A percentile compares a stretch with the other conserved stretches of the same genome.
Evolutionary conservation across 2,329 filamentous ascomycete species (phyloP).

Genomic region (Chaetothyriales sp.): DNA sequence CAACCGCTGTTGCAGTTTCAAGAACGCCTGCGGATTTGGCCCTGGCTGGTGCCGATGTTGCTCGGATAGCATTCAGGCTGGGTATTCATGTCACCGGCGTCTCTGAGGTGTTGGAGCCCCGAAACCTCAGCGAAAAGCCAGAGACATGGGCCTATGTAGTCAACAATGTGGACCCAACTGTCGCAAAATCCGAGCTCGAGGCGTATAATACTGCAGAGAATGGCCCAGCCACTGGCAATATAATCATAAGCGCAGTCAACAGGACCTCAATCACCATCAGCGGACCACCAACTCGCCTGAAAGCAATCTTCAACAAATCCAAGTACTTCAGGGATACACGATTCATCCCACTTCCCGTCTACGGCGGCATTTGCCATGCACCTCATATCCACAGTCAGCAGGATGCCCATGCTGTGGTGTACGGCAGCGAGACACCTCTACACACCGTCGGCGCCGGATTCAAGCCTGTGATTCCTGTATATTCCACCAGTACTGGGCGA

Average conservation of each 20-base stretch:
- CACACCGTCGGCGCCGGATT: no score
- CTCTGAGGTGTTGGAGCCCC: conserved; percentile 28
- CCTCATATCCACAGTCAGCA: not conserved
- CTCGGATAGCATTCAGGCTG: conserved; percentile 33
- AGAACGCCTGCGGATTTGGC: conserved; percentile 26
- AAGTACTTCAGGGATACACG: conserved; percentile 11
- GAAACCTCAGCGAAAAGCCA: not conserved
- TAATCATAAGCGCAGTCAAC: conserved; percentile 18
- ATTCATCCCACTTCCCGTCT: conserved; percentile 6
- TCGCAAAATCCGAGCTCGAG: conserved; percentile 18
- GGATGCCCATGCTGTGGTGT: not conserved
- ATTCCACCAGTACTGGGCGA: no score
- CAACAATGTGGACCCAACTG: conserved; percentile 10
- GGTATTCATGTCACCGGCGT: conserved; percentile 30
- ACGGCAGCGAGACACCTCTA: no score
- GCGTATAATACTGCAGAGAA: conserved; percentile 7
- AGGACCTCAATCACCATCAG: conserved; percentile 16
- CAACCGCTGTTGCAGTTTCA: conserved; percentile 30
- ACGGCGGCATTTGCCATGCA: no score
- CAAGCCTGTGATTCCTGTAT: no score
- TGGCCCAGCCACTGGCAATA: conserved; percentile 10
- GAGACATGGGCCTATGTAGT: conserved; percentile 21
- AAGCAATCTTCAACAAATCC: not conserved
- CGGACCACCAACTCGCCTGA: conserved; percentile 15
- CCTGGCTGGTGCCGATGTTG: conserved; percentile 27